Evolutionary conservation across 306 rosid species (phyloP).

Genomic region (Lathyrus tuberosus): DNA sequence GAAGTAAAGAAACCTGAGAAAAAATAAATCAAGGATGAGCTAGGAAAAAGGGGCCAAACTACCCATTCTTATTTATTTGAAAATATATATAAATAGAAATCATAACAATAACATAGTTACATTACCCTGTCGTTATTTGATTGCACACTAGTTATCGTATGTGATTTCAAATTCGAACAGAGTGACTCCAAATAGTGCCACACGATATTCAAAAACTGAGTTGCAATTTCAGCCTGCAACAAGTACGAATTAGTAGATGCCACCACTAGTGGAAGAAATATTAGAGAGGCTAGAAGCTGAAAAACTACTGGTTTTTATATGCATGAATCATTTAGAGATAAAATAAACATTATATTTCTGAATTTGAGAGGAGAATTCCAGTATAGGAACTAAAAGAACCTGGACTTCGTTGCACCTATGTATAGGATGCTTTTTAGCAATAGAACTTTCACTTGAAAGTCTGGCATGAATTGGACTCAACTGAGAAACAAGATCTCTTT

Average conservation of each 20-base stretch:
- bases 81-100: slow-evolving; percentile 23
- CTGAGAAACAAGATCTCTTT: slow-evolving; percentile 65
- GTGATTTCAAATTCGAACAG: slow-evolving; percentile 73
- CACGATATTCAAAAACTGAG: slow-evolving; percentile 64
- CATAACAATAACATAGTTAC: slow-evolving; percentile 30
- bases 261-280: slow-evolving; percentile 29
- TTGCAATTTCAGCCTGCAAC: slow-evolving; percentile 74
- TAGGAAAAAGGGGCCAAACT: slow-evolving; percentile 29
- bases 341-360: not conserved
- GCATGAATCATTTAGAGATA: slow-evolving; percentile 20
- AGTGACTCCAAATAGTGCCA: slow-evolving; percentile 79
- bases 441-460: slow-evolving; percentile 54
- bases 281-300: slow-evolving; percentile 25
- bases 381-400: slow-evolving; percentile 56
- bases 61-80: slow-evolving; percentile 25
- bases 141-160: slow-evolving; percentile 88
- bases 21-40: slow-evolving; percentile 33
- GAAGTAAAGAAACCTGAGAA: slow-evolving; percentile 92
- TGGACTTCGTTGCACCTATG: slow-evolving; percentile 87
- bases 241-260: slow-evolving; percentile 36
- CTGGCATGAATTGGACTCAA: slow-evolving; percentile 76
- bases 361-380: slow-evolving; percentile 27
- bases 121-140: slow-evolving; percentile 84
- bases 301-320: slow-evolving; percentile 28
- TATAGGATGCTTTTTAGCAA: slow-evolving; percentile 79